phyloP scores from a whole-genome alignment of 495 filamentous ascomycete genomes.

The Daldinia grandis region DNA sequence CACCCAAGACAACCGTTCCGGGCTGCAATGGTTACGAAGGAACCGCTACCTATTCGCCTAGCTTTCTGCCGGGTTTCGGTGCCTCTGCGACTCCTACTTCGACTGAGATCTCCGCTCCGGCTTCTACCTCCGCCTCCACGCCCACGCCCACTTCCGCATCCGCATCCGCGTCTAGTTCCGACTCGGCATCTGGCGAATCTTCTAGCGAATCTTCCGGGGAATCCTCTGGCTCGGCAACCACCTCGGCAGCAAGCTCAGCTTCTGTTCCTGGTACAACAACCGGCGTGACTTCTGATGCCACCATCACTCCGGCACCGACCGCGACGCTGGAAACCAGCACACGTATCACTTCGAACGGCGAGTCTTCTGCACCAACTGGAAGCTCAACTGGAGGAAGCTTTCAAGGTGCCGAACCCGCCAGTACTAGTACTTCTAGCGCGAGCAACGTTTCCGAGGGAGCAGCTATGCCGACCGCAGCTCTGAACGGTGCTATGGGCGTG shows the following conservation, averaged over 20 bases:
- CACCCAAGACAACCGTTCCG: constrained; percentile 66
- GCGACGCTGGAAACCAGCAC: constrained; percentile 4
- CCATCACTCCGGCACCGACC: constrained; percentile 27
- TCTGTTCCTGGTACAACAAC: not conserved
- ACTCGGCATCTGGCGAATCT: not conserved
- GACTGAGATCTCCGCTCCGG: constrained; percentile 1
- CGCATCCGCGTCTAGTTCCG: not conserved
- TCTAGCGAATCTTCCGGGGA: not conserved
- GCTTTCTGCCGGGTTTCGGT: constrained; percentile 55
- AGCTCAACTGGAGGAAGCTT: not conserved
- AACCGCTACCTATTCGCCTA: constrained; percentile 61
- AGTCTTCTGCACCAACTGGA: constrained; percentile 18
- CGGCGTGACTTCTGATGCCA: not conserved
- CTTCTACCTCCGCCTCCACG: constrained; percentile 1
- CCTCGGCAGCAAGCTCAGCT: not conserved
- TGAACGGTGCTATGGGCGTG: constrained; percentile 37
- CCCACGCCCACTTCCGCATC: not conserved
- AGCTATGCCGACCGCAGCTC: constrained; percentile 30
- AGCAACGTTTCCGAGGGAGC: constrained; percentile 33
- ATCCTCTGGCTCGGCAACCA: not conserved
- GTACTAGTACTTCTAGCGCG: not conserved
- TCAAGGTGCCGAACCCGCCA: constrained; percentile 15
- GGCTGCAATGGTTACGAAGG: constrained; percentile 66
- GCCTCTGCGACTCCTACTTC: constrained; percentile 33
- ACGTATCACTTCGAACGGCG: not conserved